A percentile compares a stretch with the other conserved stretches of the same genome.
Conservation (phyloP, 805 yeast genomes). For the Pichia deserticola region DNA sequence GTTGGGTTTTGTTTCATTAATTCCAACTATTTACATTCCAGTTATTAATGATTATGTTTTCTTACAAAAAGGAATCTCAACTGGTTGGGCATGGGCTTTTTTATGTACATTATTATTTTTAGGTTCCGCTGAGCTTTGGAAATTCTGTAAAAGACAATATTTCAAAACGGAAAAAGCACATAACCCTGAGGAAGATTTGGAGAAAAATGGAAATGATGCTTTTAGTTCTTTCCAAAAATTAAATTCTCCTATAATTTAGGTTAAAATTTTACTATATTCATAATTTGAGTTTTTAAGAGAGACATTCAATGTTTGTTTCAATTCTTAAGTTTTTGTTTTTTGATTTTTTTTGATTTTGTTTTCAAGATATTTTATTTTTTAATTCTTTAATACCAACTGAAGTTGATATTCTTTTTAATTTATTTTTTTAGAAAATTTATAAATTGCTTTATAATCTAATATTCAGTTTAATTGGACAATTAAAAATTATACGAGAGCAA, state of each 20-base stretch:
- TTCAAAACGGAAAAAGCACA: conserved; percentile 34
- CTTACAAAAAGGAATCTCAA: conserved; percentile 60
- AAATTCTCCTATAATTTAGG: neutral
- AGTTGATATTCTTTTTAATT: no score
- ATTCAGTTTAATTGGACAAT: no score
- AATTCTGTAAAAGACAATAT: conserved; percentile 54
- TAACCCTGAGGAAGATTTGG: conserved; percentile 60
- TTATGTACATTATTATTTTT: conserved; percentile 54
- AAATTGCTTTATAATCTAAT: no score
- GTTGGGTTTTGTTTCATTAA: conserved; percentile 59
- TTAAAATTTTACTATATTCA: no score
- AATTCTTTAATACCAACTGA: no score
- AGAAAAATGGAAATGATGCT: conserved; percentile 26
- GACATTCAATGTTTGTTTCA: no score
- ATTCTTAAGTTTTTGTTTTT: no score
- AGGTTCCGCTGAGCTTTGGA: conserved; percentile 57
- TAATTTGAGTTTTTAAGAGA: no score
- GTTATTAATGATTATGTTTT: conserved; percentile 77
- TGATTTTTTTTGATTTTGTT: no score
- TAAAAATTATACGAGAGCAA: no score
- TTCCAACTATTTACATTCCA: conserved; percentile 83
- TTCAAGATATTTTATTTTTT: no score
- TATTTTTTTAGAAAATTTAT: no score
- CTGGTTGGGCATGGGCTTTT: conserved; percentile 76
- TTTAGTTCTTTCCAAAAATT: neutral